These are phyloP conservation scores for Astrephomene gubernaculifera DNA, from an alignment of 139 green algal species.

Conservation along the genomic window DNA sequence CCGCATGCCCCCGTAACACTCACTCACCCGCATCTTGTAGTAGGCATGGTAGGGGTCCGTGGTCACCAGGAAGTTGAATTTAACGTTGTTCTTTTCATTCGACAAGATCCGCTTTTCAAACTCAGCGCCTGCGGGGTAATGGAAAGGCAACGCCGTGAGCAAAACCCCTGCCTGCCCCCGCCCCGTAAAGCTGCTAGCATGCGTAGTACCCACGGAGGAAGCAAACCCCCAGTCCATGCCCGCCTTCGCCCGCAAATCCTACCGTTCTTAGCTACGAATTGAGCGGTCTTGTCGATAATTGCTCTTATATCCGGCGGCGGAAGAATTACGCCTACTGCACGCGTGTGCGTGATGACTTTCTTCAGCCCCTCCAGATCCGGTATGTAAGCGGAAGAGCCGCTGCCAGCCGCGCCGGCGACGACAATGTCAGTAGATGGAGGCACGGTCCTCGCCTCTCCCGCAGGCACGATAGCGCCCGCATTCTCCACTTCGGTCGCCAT, in stretches of 20 bases:
- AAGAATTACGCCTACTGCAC: slow-evolving; percentile 92
- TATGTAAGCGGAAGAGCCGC: slow-evolving; percentile 11
- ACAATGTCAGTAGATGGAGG: slow-evolving; percentile 50
- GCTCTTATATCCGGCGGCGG: slow-evolving; percentile 95
- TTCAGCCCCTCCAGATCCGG: slow-evolving; percentile 65
- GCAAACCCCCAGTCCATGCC: too few species aligned
- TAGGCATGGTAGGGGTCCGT: slow-evolving; percentile 97
- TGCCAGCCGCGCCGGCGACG: neutral
- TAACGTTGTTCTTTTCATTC: slow-evolving; percentile 94
- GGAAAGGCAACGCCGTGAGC: neutral
- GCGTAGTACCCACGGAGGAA: too few species aligned
- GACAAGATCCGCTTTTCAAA: slow-evolving; percentile 96
- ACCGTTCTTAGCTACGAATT: slow-evolving; percentile 98
- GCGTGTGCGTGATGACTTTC: slow-evolving; percentile 90
- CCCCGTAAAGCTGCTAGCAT: too few species aligned
- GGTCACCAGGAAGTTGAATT: slow-evolving; percentile 96
- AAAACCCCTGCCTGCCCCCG: too few species aligned
- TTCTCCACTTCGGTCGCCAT: slow-evolving; percentile 25
- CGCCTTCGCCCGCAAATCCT: too few species aligned
- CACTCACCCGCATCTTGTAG: slow-evolving; percentile 86
- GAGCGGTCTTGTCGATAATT: slow-evolving; percentile 98
- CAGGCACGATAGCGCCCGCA: slow-evolving; percentile 73
- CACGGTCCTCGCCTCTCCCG: slow-evolving; percentile 63
- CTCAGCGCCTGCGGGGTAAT: slow-evolving; percentile 71
- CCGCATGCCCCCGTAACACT: too few species aligned